Evolutionary conservation across 441 rosid species (phyloP).

Genomic region (Populus hybrid): DNA sequence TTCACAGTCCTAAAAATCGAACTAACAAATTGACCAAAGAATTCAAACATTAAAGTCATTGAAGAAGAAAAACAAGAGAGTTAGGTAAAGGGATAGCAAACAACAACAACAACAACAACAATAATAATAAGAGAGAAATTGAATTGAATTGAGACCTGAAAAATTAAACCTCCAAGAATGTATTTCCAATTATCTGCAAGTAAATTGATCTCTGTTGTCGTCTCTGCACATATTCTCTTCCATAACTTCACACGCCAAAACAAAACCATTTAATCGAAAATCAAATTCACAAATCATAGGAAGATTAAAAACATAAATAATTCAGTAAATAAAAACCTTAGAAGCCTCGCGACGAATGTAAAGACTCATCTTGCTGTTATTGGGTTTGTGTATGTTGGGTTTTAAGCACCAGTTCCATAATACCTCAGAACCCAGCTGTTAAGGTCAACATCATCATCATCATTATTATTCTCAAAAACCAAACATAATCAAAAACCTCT

Average conservation of each 20-base stretch:
- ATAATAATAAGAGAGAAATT: background rate
- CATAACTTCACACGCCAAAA: constrained; percentile 53
- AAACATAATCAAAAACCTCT: background rate
- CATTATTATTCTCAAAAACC: constrained; percentile 17
- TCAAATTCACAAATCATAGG: background rate
- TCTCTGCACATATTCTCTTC: constrained; percentile 89
- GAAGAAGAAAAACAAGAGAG: background rate
- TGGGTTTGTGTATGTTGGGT: constrained; percentile 6
- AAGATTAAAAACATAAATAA: background rate
- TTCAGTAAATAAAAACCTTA: constrained; percentile 47
- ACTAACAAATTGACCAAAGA: constrained; percentile 7
- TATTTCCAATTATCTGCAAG: constrained; percentile 89
- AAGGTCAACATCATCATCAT: constrained; percentile 35
- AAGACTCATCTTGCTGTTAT: constrained; percentile 57
- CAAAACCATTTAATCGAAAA: background rate
- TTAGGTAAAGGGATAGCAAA: background rate
- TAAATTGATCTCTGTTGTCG: constrained; percentile 71
- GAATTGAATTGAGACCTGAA: constrained; percentile 58
- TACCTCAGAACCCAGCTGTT: constrained; percentile 43
- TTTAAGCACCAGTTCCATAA: constrained; percentile 57
- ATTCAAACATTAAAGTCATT: background rate
- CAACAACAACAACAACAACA: background rate
- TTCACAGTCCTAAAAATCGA: background rate
- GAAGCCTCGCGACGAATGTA: constrained; percentile 99
- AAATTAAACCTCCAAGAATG: constrained; percentile 83